Percentiles rank a stretch among this genome's conserved stretches.
Conservation (phyloP, 163 green algal genomes). For the Chlamydomonas reinhardtii region DNA sequence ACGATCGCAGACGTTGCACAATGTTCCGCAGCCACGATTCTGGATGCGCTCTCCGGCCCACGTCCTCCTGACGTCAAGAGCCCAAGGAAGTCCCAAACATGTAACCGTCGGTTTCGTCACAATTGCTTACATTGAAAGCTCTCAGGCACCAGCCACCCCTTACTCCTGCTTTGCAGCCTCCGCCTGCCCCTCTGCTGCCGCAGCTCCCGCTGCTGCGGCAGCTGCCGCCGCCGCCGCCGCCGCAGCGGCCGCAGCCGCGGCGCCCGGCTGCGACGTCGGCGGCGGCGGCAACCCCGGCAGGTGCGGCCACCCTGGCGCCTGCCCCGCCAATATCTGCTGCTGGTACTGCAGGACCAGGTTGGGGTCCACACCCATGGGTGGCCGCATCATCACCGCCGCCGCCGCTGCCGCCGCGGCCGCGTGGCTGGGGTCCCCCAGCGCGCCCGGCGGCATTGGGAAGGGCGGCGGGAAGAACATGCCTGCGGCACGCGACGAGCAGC, state of each 20-base stretch:
- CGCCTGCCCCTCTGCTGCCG: background rate
- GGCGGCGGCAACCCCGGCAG: slow-evolving; percentile 34
- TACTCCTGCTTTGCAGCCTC: background rate
- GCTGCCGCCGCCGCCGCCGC: background rate
- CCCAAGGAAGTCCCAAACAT: too few relatives aligned
- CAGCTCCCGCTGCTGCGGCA: background rate
- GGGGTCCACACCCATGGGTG: slow-evolving; percentile 18
- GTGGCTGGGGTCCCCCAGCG: slow-evolving; percentile 22
- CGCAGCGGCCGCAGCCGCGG: background rate
- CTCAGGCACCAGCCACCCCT: too few relatives aligned
- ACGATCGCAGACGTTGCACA: too few relatives aligned
- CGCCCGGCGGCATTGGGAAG: slow-evolving; percentile 13
- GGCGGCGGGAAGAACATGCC: slow-evolving; percentile 24
- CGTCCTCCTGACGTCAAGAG: too few relatives aligned
- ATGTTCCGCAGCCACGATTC: too few relatives aligned
- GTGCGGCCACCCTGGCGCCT: slow-evolving; percentile 30
- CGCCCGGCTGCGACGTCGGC: background rate
- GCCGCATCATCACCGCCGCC: slow-evolving; percentile 39
- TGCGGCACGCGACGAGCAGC: too few relatives aligned
- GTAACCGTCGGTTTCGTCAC: too few relatives aligned
- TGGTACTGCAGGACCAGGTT: slow-evolving; percentile 33
- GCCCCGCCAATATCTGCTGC: slow-evolving; percentile 37
- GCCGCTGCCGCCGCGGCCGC: slow-evolving; percentile 22
- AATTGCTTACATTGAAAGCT: too few relatives aligned
- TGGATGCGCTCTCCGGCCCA: too few relatives aligned